Conservation (phyloP, 371 early-diverging fungal species). For the Mucor velutinosus region DNA sequence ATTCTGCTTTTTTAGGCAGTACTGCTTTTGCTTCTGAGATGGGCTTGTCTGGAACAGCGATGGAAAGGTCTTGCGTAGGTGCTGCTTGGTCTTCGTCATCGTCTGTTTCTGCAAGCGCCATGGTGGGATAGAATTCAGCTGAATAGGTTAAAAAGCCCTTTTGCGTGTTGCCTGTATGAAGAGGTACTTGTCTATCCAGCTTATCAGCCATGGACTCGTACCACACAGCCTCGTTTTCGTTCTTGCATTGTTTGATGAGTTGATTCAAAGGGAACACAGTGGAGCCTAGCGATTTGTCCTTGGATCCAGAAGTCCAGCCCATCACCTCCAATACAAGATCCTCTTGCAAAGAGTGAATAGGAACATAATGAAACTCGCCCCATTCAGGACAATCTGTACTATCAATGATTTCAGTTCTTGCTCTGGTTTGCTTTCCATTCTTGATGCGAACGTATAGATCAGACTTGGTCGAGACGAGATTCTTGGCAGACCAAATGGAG, state of each 20-base stretch:
- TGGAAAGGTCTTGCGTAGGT: background rate
- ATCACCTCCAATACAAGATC: slow-evolving; percentile 72
- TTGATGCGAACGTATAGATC: slow-evolving; percentile 83
- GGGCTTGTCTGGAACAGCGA: background rate
- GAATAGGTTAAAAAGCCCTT: slow-evolving; percentile 66
- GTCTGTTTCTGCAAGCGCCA: slow-evolving; percentile 14
- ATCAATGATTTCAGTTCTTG: slow-evolving; percentile 70
- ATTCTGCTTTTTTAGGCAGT: background rate
- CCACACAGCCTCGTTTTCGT: slow-evolving; percentile 27
- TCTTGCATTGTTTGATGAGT: slow-evolving; percentile 30
- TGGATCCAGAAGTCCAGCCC: slow-evolving; percentile 68
- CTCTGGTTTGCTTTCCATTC: slow-evolving; percentile 61
- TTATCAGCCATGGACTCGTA: slow-evolving; percentile 26
- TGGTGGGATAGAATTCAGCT: slow-evolving; percentile 70
- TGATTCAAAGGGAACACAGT: slow-evolving; percentile 48
- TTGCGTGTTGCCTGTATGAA: slow-evolving; percentile 50
- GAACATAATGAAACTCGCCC: slow-evolving; percentile 80
- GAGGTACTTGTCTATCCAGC: slow-evolving; percentile 44
- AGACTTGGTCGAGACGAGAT: slow-evolving; percentile 65
- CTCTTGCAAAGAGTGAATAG: slow-evolving; percentile 69
- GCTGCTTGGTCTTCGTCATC: slow-evolving; percentile 12
- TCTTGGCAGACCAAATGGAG: slow-evolving; percentile 71
- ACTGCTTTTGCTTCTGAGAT: background rate
- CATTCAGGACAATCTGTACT: slow-evolving; percentile 82
- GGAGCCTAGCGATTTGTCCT: slow-evolving; percentile 71